Base-by-base conservation (phyloP, 2,329 filamentous ascomycete species). In the Fusarium sp. region DNA sequence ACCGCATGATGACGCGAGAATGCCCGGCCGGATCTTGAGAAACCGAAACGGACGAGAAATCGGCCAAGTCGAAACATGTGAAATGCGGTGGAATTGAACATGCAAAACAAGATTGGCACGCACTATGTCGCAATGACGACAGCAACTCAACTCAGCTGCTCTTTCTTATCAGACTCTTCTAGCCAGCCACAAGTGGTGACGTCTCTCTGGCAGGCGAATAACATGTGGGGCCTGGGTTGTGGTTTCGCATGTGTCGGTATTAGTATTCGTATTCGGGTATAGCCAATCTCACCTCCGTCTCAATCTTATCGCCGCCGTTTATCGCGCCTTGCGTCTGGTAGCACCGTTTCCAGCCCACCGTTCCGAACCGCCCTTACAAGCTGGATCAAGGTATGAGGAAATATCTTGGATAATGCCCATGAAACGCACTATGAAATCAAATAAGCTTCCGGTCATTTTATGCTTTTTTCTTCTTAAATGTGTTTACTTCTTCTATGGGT, bases 261-360 rank as follows among this genome's bases (percentile, higher is more conserved):
- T 55, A 51, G 68, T 73, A 71, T 73, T 74, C 65, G 73, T 74
- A 73, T 75, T 75, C 73, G 73, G 59, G 30, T 55, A 5, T 15
- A 3, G n/a, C 11, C 15, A 39, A 9, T 34, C 9, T 23, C 23
- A 5, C 23, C 23, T 23, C 23, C 23, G 23, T 23, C 43, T 47
- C n/a, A 47, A 37, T 37, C 37, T 40, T 15, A n/a, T 15, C 37
- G 23, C 23, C 37, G n/a, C 48, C 34, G 9, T 31, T 48, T 16
- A 12, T 9, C 31, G 31, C 12, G 31, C 31, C 8, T 34, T 34
- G 31, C 8, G 9, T 34, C 31, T 34, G 23, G 4, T 12, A 7
- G 31, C 23, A 34, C 31, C 31, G 31, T 34, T 34, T 34, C 8
- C 31, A 34, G 12, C 12, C 23, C 31, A 34, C 31, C 31, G 31